phyloP scores from a whole-genome alignment of 331 rosid species.

The Prunus yedoensis region DNA sequence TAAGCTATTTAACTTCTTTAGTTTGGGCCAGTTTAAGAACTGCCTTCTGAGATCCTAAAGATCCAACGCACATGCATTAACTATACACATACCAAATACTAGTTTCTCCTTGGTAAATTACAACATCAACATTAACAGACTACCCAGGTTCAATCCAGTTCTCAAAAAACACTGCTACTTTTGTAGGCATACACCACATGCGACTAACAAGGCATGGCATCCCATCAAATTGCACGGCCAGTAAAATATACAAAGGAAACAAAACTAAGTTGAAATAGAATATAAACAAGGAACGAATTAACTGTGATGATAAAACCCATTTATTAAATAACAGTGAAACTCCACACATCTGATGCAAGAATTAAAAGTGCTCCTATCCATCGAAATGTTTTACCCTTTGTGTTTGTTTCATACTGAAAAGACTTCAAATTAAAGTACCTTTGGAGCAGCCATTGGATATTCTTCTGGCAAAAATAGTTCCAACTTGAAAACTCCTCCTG shows the following conservation, averaged over 20 bases:
- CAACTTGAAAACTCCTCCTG: slow-evolving; percentile 96
- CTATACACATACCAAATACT: neutral
- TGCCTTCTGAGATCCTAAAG: neutral
- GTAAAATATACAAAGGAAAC: neutral
- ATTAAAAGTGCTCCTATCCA: neutral
- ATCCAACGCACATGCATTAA: neutral
- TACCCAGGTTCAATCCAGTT: neutral
- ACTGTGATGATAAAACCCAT: neutral
- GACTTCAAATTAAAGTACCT: slow-evolving; percentile 48
- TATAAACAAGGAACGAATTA: neutral
- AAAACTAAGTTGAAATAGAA: neutral
- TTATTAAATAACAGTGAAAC: neutral
- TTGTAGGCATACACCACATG: neutral
- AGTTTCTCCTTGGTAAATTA: neutral
- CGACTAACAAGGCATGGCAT: neutral
- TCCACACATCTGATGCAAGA: neutral
- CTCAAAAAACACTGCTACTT: neutral
- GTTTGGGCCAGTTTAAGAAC: neutral
- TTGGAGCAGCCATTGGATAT: slow-evolving; percentile 99
- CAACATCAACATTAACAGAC: neutral
- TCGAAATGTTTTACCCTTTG: neutral
- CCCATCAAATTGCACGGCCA: neutral
- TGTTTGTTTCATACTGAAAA: slow-evolving; percentile 1
- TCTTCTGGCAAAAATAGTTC: slow-evolving; percentile 96
- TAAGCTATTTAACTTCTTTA: neutral